phyloP scores from a whole-genome alignment of 2,329 filamentous ascomycete species.

The Rutstroemia sp. region DNA sequence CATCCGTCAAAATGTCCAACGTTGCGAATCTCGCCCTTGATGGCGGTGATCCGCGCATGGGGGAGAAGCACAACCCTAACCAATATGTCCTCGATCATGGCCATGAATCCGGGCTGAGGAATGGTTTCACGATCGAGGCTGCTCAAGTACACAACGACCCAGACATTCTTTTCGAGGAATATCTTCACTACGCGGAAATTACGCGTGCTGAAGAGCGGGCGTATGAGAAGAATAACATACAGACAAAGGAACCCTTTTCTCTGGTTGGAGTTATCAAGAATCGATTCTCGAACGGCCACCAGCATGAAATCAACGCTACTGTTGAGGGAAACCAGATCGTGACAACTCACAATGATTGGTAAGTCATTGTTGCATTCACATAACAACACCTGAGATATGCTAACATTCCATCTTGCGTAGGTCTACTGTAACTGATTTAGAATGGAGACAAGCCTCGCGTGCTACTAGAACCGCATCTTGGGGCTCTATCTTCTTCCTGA shows the following conservation, averaged over 20 bases:
- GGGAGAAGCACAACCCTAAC: slow-evolving; percentile 12
- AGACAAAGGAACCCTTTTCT: no score
- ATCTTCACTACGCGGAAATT: no score
- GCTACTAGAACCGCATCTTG: slow-evolving; percentile 39
- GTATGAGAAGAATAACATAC: no score
- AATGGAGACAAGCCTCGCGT: slow-evolving; percentile 41
- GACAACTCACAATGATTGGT: no score
- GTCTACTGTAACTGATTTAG: slow-evolving; percentile 32
- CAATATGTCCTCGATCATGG: slow-evolving; percentile 20
- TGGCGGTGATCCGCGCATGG: slow-evolving; percentile 20
- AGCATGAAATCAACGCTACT: no score
- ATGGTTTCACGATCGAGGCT: slow-evolving; percentile 16
- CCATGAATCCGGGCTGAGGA: slow-evolving; percentile 9
- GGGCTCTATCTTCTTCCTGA: slow-evolving; percentile 32
- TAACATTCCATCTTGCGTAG: slow-evolving; percentile 21
- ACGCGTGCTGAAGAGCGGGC: no score
- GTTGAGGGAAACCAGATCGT: no score
- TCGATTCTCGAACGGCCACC: no score
- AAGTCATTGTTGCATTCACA: no score
- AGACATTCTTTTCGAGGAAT: slow-evolving; percentile 11
- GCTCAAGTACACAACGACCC: slow-evolving; percentile 27
- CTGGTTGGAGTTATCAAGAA: no score
- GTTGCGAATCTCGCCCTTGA: slow-evolving; percentile 20
- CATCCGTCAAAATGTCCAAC: slow-evolving; percentile 3
- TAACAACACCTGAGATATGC: no score